These are phyloP conservation scores for Elasticomyces elasticus DNA, from an alignment of 495 filamentous ascomycete species.

Conservation along the genomic window DNA sequence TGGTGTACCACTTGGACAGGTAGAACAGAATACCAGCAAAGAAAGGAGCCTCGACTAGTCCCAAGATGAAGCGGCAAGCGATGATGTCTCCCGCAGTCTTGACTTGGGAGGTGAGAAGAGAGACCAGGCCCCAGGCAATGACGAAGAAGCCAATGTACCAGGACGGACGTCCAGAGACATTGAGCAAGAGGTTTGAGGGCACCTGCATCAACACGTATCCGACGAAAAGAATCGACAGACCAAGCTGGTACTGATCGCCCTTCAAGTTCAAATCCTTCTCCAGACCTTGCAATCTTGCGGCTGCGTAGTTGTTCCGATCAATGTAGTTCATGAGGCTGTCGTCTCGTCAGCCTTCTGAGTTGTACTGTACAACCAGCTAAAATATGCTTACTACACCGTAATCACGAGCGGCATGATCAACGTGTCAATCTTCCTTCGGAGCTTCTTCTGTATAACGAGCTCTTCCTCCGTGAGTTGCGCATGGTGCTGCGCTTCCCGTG, in stretches of 20 bases:
- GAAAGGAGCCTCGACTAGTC: slow-evolving; percentile 32
- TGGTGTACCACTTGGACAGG: slow-evolving; percentile 52
- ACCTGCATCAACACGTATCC: slow-evolving; percentile 40
- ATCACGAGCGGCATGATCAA: slow-evolving; percentile 49
- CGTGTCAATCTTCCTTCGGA: slow-evolving; percentile 41
- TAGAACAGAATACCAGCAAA: slow-evolving; percentile 45
- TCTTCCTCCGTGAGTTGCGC: slow-evolving; percentile 38
- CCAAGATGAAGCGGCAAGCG: slow-evolving; percentile 41
- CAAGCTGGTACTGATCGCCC: slow-evolving; percentile 38
- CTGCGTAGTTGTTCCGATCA: slow-evolving; percentile 48
- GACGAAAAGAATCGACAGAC: slow-evolving; percentile 44
- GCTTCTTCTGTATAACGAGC: slow-evolving; percentile 37
- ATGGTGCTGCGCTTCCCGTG: slow-evolving; percentile 38
- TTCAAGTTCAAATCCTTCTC: slow-evolving; percentile 35
- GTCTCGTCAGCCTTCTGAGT: neutral
- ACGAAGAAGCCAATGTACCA: slow-evolving; percentile 37
- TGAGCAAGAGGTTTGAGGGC: slow-evolving; percentile 51
- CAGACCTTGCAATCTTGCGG: slow-evolving; percentile 27
- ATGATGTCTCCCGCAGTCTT: slow-evolving; percentile 44
- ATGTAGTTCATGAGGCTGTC: slow-evolving; percentile 43
- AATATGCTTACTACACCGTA: slow-evolving; percentile 14
- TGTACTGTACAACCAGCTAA: neutral
- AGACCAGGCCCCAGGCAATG: slow-evolving; percentile 43
- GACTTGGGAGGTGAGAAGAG: slow-evolving; percentile 43
- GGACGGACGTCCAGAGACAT: slow-evolving; percentile 40